phyloP scores from a whole-genome alignment of 108 stramenopile genomes.

The Asterionellopsis glacialis region DNA sequence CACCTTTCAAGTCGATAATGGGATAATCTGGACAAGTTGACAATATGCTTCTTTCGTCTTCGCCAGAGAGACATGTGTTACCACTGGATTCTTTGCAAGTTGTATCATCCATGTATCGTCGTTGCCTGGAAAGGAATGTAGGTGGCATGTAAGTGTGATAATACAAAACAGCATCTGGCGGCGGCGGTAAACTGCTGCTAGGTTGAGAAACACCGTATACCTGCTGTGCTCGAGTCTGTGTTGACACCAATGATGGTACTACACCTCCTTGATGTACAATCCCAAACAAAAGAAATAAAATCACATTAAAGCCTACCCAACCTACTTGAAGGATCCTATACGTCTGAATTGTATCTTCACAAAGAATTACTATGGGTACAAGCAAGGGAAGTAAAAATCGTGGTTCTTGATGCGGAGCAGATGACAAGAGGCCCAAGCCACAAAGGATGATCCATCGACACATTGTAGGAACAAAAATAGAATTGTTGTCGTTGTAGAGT shows the following conservation, averaged over 20 bases:
- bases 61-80: too few species aligned
- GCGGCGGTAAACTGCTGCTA: slow-evolving; percentile 5
- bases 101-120: background rate
- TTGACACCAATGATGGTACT: slow-evolving; percentile 32
- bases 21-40: too few species aligned
- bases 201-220: background rate
- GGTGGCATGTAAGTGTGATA: slow-evolving; percentile 80
- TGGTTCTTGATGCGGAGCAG: slow-evolving; percentile 82
- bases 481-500: slow-evolving; percentile 2
- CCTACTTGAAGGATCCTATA: background rate
- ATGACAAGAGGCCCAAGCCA: slow-evolving; percentile 54
- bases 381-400: slow-evolving; percentile 66
- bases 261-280: slow-evolving; percentile 71
- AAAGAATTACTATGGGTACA: slow-evolving; percentile 48
- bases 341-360: slow-evolving; percentile 18
- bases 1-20: too few species aligned
- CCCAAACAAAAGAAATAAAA: slow-evolving; percentile 59
- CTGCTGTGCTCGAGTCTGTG: background rate
- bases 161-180: slow-evolving; percentile 38
- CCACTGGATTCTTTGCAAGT: too few species aligned
- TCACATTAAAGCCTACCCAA: slow-evolving; percentile 65
- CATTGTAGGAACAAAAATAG: background rate
- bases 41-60: too few species aligned
- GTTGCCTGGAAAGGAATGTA: slow-evolving; percentile 47
- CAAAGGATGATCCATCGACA: slow-evolving; percentile 33